phyloP scores from a whole-genome alignment of 805 yeast genomes.

The Cephaloascus albidus region DNA sequence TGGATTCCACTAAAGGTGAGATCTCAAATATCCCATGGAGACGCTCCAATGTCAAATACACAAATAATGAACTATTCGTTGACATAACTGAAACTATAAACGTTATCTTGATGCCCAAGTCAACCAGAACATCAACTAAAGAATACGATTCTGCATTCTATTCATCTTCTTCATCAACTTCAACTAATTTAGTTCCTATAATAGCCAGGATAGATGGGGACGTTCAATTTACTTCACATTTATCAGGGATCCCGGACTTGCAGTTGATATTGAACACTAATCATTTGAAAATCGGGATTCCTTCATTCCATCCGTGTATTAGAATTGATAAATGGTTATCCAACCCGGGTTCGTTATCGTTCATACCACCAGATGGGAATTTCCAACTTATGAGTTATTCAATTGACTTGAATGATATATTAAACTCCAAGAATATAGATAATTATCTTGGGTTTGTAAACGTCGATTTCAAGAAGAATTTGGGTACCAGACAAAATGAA shows the following conservation, averaged over 20 bases:
- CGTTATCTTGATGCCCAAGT: conserved; percentile 35
- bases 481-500: conserved; percentile 45
- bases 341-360: conserved; percentile 40
- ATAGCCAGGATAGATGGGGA: conserved; percentile 54
- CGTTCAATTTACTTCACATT: conserved; percentile 51
- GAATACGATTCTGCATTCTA: conserved; percentile 18
- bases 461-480: conserved; percentile 42
- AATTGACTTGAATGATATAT: conserved; percentile 33
- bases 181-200: conserved; percentile 25
- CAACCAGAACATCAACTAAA: conserved; percentile 3
- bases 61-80: conserved; percentile 78
- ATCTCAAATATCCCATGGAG: conserved; percentile 63
- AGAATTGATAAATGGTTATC: conserved; percentile 41
- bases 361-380: conserved; percentile 86
- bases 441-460: conserved; percentile 41
- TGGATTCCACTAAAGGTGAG: not conserved
- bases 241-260: conserved; percentile 74
- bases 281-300: conserved; percentile 40
- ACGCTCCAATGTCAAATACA: conserved; percentile 53
- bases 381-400: conserved; percentile 55
- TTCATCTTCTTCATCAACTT: conserved; percentile 11
- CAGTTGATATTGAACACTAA: conserved; percentile 41
- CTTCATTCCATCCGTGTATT: conserved; percentile 67
- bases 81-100: conserved; percentile 66
- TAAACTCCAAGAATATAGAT: conserved; percentile 10